A percentile compares a stretch with the other conserved stretches of the same genome.
Conservation (phyloP, 768 basidiomycete genomes). For the Hericium rajendrae region DNA sequence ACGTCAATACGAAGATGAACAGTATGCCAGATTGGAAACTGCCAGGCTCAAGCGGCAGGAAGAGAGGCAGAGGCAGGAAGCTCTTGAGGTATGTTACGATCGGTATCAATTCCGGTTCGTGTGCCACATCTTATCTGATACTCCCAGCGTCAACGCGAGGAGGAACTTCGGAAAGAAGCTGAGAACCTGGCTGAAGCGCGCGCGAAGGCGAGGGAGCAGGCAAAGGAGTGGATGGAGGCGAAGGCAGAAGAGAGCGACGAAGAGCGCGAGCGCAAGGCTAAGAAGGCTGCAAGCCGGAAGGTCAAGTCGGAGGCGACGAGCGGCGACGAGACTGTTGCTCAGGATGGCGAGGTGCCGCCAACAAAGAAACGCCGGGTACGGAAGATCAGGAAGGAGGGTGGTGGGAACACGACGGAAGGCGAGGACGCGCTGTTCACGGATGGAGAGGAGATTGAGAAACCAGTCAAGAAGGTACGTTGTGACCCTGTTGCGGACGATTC, state of each 20-base stretch:
- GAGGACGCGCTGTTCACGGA: slow-evolving; percentile 67
- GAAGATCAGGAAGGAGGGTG: slow-evolving; percentile 50
- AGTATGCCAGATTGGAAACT: slow-evolving; percentile 60
- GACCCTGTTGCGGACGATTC: not conserved
- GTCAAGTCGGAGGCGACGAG: slow-evolving; percentile 43
- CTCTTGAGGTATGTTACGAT: slow-evolving; percentile 45
- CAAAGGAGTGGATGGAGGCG: slow-evolving; percentile 66
- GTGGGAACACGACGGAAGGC: slow-evolving; percentile 37
- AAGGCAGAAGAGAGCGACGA: slow-evolving; percentile 65
- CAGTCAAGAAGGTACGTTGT: slow-evolving; percentile 54
- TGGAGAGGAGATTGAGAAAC: slow-evolving; percentile 57
- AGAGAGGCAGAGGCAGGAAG: slow-evolving; percentile 60
- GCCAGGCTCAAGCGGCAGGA: slow-evolving; percentile 74
- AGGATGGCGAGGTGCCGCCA: slow-evolving; percentile 23
- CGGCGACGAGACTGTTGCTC: slow-evolving; percentile 30
- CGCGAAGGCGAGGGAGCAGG: slow-evolving; percentile 65
- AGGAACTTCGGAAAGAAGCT: slow-evolving; percentile 57
- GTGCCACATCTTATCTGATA: not conserved
- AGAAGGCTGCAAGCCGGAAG: slow-evolving; percentile 41
- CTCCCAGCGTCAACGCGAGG: slow-evolving; percentile 47
- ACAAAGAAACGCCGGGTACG: slow-evolving; percentile 62
- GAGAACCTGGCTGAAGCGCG: slow-evolving; percentile 78
- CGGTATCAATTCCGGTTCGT: not conserved
- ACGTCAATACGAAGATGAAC: slow-evolving; percentile 60
- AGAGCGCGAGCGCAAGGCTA: slow-evolving; percentile 56